Base-by-base conservation (phyloP, 768 basidiomycete genomes). In the Rhizopogon sp. region DNA sequence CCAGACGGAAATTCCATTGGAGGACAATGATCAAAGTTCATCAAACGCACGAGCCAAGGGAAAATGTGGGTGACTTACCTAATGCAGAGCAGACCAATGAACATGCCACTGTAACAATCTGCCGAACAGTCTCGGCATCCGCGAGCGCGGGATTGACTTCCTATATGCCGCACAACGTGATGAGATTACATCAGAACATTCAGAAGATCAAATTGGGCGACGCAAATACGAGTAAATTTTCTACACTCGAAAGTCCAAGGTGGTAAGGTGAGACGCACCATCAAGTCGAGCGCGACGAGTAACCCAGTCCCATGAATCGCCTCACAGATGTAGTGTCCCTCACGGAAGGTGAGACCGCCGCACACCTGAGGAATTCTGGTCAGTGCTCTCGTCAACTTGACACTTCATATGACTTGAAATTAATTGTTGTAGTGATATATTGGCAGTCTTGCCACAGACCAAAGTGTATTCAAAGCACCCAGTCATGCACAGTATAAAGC, bases 251-350 rank as follows among this genome's bases (percentile, higher is more conserved):
- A n/a, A 4, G 5, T 5, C 13, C 20, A 14, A 35, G 31, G 33
- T 17, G 17, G 14, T 16, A 6, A 17, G 29, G 33, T 9, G 39
- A 33, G 20, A 68, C 82, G 43, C 58, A 89, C 94, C 94, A 99
- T 95, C 58, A 99, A 76, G 72, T 99, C 96, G 22, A 98, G 73
- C 0, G 87, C 92, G 28, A 97, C 94, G 17, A 99, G 81, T 55
- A 89, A 79, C 6, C 94, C 94, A 5, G 95, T 98, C 76, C 97
- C 94, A 57, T 84, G 84, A 42, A 98, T 81, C 5, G 90, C 87
- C 72, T 98, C 94, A 60, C 90, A 93, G 64, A 96, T 93, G 69
- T 95, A 98, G 72, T 98, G 97, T n/a, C 95, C 96, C 68, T 98
- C 97, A 59, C 97, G 78, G 76, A 98, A 99, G 22, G 91, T 94